Base-by-base conservation (phyloP, 208 protist species). In the Trypanosoma boissoni region DNA sequence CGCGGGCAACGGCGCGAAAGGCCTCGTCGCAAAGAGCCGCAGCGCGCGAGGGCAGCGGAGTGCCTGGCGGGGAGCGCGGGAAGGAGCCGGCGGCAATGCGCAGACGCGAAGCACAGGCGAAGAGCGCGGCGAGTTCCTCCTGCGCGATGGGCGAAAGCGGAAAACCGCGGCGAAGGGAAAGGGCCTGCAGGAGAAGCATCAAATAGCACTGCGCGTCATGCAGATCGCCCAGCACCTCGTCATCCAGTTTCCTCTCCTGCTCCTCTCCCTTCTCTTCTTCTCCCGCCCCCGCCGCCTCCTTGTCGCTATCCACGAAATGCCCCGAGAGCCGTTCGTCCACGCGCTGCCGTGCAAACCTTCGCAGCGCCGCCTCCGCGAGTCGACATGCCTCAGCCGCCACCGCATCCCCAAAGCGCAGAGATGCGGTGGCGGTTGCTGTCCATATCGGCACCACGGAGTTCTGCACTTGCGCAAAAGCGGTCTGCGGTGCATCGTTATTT, bases 91-190 rank as follows among this genome's bases (percentile, higher is more conserved):
- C 46, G 4, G 68, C 16, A 31, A 63, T 58, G 7, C 72, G 74
- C 21, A 73, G 59, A 9, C 76, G 71, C 2, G 67, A 46, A 23
- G 26, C 45, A 10, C 44, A 39, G 0, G 69, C 14, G 54, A 86
- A 78, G 37, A 86, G 55, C 7, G 43, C 41, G 21, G 61, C 72
- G 6, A 86, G 44, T 12, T 62, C 69, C 16, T 68, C 65, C 46
- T 86, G 80, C 36, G 66, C 72, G 21, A 80, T 72, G 2, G 24
- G 34, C 0, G 58, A 72, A 3, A 86, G 59, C 20, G 59, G 52
- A 18, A 53, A 41, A 12, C 65, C 46, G 10, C 10, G 18, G 20
- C 44, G 59, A 45, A 61, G 39, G 1, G 36, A 27, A 16, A 58
- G 45, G 2, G 66, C 56, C 42, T 74, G 60, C 1, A 74, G 26